Evolutionary conservation across 2,329 filamentous ascomycete species (phyloP).

Genomic region (Aspergillus caelatus): DNA sequence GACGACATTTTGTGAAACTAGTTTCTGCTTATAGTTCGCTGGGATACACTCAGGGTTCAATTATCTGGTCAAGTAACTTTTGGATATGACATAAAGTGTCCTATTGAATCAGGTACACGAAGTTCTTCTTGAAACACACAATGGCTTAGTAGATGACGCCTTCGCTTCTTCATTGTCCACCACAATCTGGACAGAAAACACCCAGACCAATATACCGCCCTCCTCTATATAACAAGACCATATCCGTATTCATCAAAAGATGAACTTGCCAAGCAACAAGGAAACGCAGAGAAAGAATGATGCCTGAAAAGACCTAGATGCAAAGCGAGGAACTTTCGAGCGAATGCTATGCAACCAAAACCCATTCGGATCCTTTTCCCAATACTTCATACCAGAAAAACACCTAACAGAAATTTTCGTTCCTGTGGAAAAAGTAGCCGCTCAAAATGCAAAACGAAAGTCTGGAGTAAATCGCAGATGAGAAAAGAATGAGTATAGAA

Average conservation of each 20-base stretch:
- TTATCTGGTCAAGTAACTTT: background rate
- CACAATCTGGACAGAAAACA: background rate
- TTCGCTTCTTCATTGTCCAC: background rate
- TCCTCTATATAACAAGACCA: conserved; percentile 13
- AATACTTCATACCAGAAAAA: conserved; percentile 23
- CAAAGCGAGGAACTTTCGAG: conserved; percentile 13
- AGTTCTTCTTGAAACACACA: background rate
- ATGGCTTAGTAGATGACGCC: background rate
- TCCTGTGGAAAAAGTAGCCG: conserved; percentile 23
- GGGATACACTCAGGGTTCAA: background rate
- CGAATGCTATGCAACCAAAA: conserved; percentile 18
- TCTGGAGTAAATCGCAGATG: conserved; percentile 6
- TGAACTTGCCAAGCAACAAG: conserved; percentile 8
- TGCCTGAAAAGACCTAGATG: conserved; percentile 9
- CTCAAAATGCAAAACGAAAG: conserved; percentile 29
- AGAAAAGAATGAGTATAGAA: conserved; percentile 11
- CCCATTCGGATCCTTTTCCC: conserved; percentile 20
- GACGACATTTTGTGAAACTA: background rate
- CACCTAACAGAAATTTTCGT: conserved; percentile 20
- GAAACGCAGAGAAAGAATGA: conserved; percentile 4
- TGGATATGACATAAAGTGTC: background rate
- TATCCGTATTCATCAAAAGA: conserved; percentile 1
- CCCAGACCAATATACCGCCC: background rate
- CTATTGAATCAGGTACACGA: background rate
- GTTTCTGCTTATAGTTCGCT: background rate